Base-by-base conservation (phyloP, 2,329 filamentous ascomycete species). In the Lachnellula suecica region DNA sequence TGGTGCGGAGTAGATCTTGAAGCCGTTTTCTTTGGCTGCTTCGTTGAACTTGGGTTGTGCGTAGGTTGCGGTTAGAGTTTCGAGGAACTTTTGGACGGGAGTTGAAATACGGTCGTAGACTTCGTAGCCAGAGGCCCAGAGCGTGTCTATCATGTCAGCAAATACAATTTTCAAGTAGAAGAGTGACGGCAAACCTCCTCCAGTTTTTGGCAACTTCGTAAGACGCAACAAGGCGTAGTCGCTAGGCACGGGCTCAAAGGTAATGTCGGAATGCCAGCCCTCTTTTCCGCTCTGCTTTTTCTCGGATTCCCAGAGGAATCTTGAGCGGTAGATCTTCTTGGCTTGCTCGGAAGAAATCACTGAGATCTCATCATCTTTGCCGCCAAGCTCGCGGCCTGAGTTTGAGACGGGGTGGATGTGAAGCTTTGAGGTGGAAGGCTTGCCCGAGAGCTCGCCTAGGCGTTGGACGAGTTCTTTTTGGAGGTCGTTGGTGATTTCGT, bases 71-170 rank as follows among this genome's bases (percentile, higher is more conserved):
- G 80, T 85, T 7, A 87, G 67, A 0, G 68, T 66, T 49, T 85
- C 81, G 29, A 85, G 72, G 65, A 85, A 84, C 8, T 23, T 70
- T 53, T 81, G 81, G 46, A 79, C 79, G 0, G 79, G 71, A 2
- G 71, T 68, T 2, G 79, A 83, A 51, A 88, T 74, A 17, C 82
- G 77, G 60, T 88, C 84, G 62, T 85, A 88, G 10, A 86, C 68
- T 59, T 88, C 83, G 62, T 87, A 87, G 1, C 82, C 83, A 1
- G 81, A 84, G 0, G 84, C 84, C 83, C 84, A 88, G 5, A 88
- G 75, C 0, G 85, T 87, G 65, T 80, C 76, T 76, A 27, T 72
- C 31, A 23, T 17, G 31, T 55, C 29, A 57, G 24, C 34, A 20
- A 29, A 13, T 40, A 7, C 11, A 29, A 27, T 10, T n/a, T 22